Evolutionary conservation across 225 moss, liverwort and hornwort species (phyloP).

Genomic region (Physcomitrellopsis africana): DNA sequence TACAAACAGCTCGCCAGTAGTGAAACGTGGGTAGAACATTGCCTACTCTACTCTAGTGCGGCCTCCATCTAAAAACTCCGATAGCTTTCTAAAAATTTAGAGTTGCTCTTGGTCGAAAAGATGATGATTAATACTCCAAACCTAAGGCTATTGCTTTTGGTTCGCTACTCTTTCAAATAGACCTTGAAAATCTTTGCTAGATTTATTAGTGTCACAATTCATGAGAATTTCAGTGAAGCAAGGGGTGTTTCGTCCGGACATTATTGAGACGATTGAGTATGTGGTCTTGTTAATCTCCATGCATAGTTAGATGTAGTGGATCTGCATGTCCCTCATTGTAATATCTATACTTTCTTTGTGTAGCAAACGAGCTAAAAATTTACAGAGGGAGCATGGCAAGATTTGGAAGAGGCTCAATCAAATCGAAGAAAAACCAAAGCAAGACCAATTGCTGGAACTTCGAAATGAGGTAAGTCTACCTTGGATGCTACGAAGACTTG

Average conservation of each 20-base stretch:
- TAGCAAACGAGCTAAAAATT: constrained; percentile 89
- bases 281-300: neutral
- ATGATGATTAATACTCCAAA: neutral
- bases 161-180: neutral
- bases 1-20: neutral
- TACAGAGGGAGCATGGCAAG: constrained; percentile 73
- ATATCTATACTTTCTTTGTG: constrained; percentile 26
- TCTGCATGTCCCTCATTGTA: neutral
- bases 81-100: neutral
- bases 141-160: neutral
- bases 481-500: neutral
- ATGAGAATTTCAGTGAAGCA: neutral
- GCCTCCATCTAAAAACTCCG: neutral
- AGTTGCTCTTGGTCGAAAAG: neutral
- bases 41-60: too few relatives aligned
- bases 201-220: neutral
- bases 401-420: constrained; percentile 86
- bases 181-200: neutral
- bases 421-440: constrained; percentile 71
- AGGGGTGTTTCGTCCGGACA: neutral
- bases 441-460: constrained; percentile 83
- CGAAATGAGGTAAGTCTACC: constrained; percentile 71
- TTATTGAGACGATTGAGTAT: neutral
- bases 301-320: neutral
- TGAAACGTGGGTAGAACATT: neutral